Evolutionary conservation across 2,329 filamentous ascomycete genomes (phyloP), one percentile per base, ranked within the genome.

Genomic region (Aspergillus sp.): DNA sequence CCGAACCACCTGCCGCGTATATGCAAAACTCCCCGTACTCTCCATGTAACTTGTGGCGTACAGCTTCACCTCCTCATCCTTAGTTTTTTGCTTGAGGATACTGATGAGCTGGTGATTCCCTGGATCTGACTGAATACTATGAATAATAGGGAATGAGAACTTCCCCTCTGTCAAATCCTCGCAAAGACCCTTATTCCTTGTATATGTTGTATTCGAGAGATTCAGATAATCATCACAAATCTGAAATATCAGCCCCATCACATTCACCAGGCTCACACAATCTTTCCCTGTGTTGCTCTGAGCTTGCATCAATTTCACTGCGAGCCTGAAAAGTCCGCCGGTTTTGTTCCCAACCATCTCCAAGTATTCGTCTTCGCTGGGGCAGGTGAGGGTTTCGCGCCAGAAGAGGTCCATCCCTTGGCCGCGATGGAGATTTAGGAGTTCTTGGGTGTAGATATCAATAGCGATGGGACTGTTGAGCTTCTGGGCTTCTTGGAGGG

Each of bases 121-220:
- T 2, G 69, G 69, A 63, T 90, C 81, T 50, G 85, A 72, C 53
- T 67, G 86, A 58, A 97, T 94, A 66, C 86, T 86, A 72, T 97
- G 91, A 60, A 97, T 95, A 60, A 97, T 84, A 37, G 90, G 90
- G 66, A 96, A 96, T 22, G 86, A 91, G 74, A 96, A 96, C 76
- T 97, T 97, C 54, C 91, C 91, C 73, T 97, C 93, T 1, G 90
- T 96, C 59, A 97, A 73, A 69, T 97, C 93, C 73, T 97, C 91
- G 68, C 88, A 95, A 58, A 95, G 80, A 44, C 91, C 93, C 74
- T 97, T 97, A 69, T 95, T 91, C 54, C 85, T 76, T 33, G 83
- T 84, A 74, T 96, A 96, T 61, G 83, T 77, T n/a, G 72, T 74
- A 47, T 62, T 67, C 25, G 78, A 80, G 39, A 98, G 82, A 67